Evolutionary conservation across 768 basidiomycete species (phyloP), one percentile per base, ranked within the genome.

Genomic region (Rhizopogon salebrosus): DNA sequence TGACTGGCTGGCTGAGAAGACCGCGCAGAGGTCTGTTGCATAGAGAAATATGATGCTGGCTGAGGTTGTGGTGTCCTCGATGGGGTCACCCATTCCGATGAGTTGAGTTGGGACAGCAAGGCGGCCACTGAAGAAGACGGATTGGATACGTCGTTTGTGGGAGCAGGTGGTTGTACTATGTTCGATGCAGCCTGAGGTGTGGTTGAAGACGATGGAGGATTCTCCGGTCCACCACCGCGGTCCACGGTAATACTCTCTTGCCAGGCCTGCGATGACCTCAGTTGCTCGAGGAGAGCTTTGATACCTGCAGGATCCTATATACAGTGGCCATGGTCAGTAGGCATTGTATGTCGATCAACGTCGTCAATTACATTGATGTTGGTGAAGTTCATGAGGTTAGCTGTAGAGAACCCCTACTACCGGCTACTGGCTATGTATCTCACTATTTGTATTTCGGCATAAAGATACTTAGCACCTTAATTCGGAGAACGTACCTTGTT

Each of bases 251-350:
- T 57, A 1, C 74, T 62, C 46, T 83, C 75, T 60, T 84, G 79
- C 88, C 87, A 91, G 23, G 83, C 85, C 59, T 80, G 75, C 3
- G 91, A 91, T 3, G 76, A 68, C 46, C 80, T 75, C 11, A 92
- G 73, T 55, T 80, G 80, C 49, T 91, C 86, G n/a, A 93, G 77
- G 23, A 92, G 75, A 24, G 87, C 83, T 59, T 81, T 78, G 45
- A 93, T 76, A 41, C 78, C 80, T 55, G 73, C 73, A 43, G 84
- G 73, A 66, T 90, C 87, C 88, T 90, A 62, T 6, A 37, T 18
- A 7, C 20, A 16, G 20, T 45, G 18, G 18, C 3, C 11, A 18
- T 29, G 29, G 18, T 52, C 11, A 51, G 9, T n/a, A 37, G 16
- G 27, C 8, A 7, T 39, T 29, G 20, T 27, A 39, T 20, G 10